phyloP scores from a whole-genome alignment of 129 eudicot genomes.

The Sambucus nigra region DNA sequence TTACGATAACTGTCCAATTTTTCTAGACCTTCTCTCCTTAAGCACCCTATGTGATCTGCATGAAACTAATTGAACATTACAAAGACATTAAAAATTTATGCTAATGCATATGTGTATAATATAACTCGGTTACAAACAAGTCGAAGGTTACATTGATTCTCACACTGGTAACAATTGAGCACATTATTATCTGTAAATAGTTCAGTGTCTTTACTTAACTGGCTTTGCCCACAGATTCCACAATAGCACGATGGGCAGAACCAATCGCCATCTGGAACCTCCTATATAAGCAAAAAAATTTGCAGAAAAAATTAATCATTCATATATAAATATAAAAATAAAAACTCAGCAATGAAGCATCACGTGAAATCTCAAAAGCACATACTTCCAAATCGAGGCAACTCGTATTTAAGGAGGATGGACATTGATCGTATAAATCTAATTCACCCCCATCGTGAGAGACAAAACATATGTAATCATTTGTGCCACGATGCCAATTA shows the following conservation, averaged over 20 bases:
- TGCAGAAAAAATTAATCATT: slow-evolving; percentile 3
- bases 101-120: not conserved
- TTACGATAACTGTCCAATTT: slow-evolving; percentile 16
- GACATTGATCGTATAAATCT: slow-evolving; percentile 71
- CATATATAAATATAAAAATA: slow-evolving; percentile 12
- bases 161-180: slow-evolving; percentile 66
- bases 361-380: slow-evolving; percentile 1
- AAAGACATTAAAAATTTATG: not conserved
- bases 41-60: slow-evolving; percentile 72
- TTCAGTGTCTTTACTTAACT: slow-evolving; percentile 18
- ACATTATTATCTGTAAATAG: slow-evolving; percentile 14
- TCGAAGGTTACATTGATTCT: slow-evolving; percentile 42
- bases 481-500: slow-evolving; percentile 14
- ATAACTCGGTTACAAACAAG: slow-evolving; percentile 2
- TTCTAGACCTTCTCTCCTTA: slow-evolving; percentile 29
- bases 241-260: slow-evolving; percentile 95
- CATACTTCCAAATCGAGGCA: slow-evolving; percentile 62
- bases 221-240: slow-evolving; percentile 48
- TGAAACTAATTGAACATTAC: slow-evolving; percentile 9
- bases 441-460: slow-evolving; percentile 75
- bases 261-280: slow-evolving; percentile 88
- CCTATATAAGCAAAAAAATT: slow-evolving; percentile 27
- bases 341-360: not conserved
- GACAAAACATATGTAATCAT: slow-evolving; percentile 66
- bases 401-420: slow-evolving; percentile 63